These are phyloP conservation scores for Chaetomiaceae sp. DNA, from an alignment of 2,329 filamentous ascomycete genomes.

Conservation along the genomic window DNA sequence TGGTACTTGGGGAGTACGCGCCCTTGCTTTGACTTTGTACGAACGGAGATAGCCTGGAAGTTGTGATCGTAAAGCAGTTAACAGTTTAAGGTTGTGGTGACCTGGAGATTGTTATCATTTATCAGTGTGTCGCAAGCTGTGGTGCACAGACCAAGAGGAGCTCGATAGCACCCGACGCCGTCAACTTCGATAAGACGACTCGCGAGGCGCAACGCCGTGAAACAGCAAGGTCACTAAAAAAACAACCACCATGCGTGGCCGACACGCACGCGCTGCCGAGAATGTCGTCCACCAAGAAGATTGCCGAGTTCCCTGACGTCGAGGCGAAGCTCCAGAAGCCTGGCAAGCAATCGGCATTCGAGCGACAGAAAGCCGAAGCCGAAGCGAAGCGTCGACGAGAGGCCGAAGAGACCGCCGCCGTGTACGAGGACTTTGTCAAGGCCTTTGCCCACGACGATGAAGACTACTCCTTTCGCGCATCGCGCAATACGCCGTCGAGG, in stretches of 20 bases:
- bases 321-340: conserved; percentile 74
- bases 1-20: too few relatives aligned
- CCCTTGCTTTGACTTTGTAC: too few relatives aligned
- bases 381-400: conserved; percentile 83
- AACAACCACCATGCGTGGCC: conserved; percentile 15
- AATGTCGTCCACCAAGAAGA: conserved; percentile 48
- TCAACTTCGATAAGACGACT: not conserved
- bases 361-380: conserved; percentile 81
- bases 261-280: conserved; percentile 16
- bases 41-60: too few relatives aligned
- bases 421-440: conserved; percentile 83
- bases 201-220: not conserved
- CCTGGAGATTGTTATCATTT: too few relatives aligned
- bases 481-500: conserved; percentile 16
- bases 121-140: too few relatives aligned
- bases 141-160: too few relatives aligned
- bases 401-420: conserved; percentile 80
- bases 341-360: conserved; percentile 80
- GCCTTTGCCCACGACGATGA: conserved; percentile 63
- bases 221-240: not conserved
- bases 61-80: too few relatives aligned
- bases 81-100: too few relatives aligned
- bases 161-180: too few relatives aligned
- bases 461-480: conserved; percentile 33
- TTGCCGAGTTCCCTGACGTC: conserved; percentile 63